Percentiles rank a stretch among this genome's conserved stretches.
Conservation (phyloP, 257 asterid genomes). For the Solanum rostratum region DNA sequence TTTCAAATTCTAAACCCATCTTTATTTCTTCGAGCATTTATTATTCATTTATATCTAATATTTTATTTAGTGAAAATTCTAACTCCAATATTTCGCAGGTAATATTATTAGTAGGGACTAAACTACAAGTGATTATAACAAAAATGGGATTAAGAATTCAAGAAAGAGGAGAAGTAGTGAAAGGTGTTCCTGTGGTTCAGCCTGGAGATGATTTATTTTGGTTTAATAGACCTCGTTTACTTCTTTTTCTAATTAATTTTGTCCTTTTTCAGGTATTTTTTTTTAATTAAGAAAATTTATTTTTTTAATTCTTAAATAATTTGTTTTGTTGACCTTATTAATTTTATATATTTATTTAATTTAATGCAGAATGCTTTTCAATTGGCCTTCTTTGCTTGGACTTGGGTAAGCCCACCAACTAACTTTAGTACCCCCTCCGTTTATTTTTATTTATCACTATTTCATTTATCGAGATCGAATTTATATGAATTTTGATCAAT, state of each 20-base stretch:
- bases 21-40: neutral
- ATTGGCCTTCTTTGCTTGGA: slow-evolving; percentile 91
- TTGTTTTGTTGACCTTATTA: neutral
- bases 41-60: neutral
- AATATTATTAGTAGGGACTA: slow-evolving; percentile 71
- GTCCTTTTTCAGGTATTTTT: slow-evolving; percentile 78
- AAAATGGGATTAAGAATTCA: slow-evolving; percentile 81
- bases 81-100: slow-evolving; percentile 16
- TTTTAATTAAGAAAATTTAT: too few species aligned
- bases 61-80: neutral
- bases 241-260: slow-evolving; percentile 69
- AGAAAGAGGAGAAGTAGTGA: slow-evolving; percentile 64
- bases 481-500: too few species aligned
- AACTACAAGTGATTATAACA: slow-evolving; percentile 80
- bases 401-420: slow-evolving; percentile 44
- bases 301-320: neutral
- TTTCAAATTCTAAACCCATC: neutral
- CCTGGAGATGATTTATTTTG: slow-evolving; percentile 81
- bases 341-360: neutral
- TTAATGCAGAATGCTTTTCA: slow-evolving; percentile 86
- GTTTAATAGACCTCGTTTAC: slow-evolving; percentile 71
- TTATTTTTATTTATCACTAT: too few species aligned
- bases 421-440: neutral
- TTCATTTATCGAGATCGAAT: too few species aligned
- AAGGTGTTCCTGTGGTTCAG: slow-evolving; percentile 71